A percentile compares a stretch with the other conserved stretches of the same genome.
phyloP scores from a whole-genome alignment of 2,329 filamentous ascomycete species.

The Hymenoscyphus scutula region DNA sequence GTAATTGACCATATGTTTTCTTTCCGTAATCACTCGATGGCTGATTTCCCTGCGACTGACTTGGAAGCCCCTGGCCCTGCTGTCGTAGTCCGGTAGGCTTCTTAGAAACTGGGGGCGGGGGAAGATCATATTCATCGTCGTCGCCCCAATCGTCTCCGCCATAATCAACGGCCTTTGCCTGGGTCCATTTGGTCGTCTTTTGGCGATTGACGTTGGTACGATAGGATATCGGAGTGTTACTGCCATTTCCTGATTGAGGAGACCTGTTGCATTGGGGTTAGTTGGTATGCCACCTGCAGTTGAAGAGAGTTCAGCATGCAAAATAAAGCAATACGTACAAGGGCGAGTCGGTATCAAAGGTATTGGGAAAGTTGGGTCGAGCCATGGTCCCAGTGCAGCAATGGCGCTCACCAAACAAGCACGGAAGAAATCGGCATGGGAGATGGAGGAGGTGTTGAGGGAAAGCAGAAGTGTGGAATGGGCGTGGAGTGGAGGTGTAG shows the following conservation, averaged over 20 bases:
- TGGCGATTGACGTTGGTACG: constrained; percentile 83
- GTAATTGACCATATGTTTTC: constrained; percentile 35
- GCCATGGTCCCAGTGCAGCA: constrained; percentile 30
- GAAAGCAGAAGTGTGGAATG: neutral
- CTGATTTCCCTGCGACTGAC: constrained; percentile 6
- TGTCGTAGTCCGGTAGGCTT: constrained; percentile 45
- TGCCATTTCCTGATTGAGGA: constrained; percentile 25
- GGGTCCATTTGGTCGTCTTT: constrained; percentile 94
- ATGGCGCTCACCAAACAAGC: neutral
- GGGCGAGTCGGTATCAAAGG: constrained; percentile 33
- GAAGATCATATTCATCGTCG: constrained; percentile 56
- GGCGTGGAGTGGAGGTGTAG: neutral
- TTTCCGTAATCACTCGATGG: constrained; percentile 19
- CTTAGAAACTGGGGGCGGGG: constrained; percentile 39
- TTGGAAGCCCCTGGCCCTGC: constrained; percentile 36
- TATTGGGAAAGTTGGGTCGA: constrained; percentile 31
- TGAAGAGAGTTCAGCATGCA: constrained; percentile 7
- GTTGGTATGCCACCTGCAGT: constrained; percentile 8
- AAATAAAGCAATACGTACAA: constrained; percentile 24
- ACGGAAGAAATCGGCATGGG: neutral
- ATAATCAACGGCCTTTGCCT: constrained; percentile 82
- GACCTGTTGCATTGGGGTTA: constrained; percentile 20
- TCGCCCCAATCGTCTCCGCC: constrained; percentile 93
- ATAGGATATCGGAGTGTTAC: constrained; percentile 48
- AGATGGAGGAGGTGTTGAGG: neutral